Percentiles rank a stretch among this genome's conserved stretches.
These are phyloP conservation scores for Mortierella hygrophila DNA, from an alignment of 192 early-diverging fungal genomes.

Conservation along the genomic window DNA sequence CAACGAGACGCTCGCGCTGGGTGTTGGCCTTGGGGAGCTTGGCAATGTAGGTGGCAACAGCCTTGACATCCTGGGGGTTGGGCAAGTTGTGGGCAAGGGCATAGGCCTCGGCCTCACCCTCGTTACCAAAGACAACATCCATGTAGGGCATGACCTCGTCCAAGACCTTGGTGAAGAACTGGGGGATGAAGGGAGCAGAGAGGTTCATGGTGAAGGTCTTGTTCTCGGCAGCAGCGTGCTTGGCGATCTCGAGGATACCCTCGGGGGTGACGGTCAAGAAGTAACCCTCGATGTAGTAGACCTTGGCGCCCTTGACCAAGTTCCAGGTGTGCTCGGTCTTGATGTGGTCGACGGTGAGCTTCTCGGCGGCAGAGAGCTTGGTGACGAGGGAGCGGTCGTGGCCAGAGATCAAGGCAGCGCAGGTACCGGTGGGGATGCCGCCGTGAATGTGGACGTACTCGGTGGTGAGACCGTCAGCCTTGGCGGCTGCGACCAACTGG, in stretches of 20 bases:
- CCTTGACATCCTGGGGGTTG: slow-evolving; percentile 78
- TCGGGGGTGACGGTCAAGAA: slow-evolving; percentile 93
- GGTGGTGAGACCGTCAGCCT: slow-evolving; percentile 87
- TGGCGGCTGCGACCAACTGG: slow-evolving; percentile 81
- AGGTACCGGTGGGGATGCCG: slow-evolving; percentile 90
- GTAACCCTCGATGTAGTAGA: slow-evolving; percentile 95
- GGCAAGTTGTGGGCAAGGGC: slow-evolving; percentile 74
- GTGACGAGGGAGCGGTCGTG: slow-evolving; percentile 91
- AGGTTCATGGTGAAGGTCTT: slow-evolving; percentile 95
- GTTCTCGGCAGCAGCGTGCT: slow-evolving; percentile 86
- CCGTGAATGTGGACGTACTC: slow-evolving; percentile 86
- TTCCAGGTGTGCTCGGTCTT: slow-evolving; percentile 84
- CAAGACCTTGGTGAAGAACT: slow-evolving; percentile 91
- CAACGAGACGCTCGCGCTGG: slow-evolving; percentile 82
- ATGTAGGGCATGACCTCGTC: slow-evolving; percentile 86
- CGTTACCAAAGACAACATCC: slow-evolving; percentile 97
- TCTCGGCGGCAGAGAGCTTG: slow-evolving; percentile 95
- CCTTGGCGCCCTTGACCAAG: slow-evolving; percentile 87
- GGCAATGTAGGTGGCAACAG: slow-evolving; percentile 86
- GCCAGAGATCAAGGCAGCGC: slow-evolving; percentile 95
- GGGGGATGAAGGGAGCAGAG: slow-evolving; percentile 94
- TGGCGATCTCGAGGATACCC: slow-evolving; percentile 87
- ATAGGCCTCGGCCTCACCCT: slow-evolving; percentile 93
- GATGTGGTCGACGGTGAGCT: slow-evolving; percentile 60
- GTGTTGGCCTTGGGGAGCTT: slow-evolving; percentile 85